Base-by-base conservation (phyloP, 1,284 basidiomycete species). In the Apiotrichum laibachii region DNA sequence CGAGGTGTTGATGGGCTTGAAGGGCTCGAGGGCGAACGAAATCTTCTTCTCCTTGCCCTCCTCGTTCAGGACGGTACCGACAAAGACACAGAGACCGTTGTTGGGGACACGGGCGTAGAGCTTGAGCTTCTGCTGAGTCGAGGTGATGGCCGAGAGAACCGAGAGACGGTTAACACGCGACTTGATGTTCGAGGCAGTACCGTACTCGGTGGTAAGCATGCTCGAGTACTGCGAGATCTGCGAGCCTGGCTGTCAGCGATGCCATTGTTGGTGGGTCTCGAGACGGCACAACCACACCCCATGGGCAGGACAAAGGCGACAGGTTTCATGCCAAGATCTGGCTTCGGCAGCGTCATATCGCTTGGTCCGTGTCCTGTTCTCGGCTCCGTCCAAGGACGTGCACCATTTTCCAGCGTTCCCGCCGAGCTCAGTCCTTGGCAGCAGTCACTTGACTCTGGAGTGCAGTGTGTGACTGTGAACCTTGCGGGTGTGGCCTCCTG, bases 1-100 rank as follows among this genome's bases (percentile, higher is more conserved):
- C 19, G 93, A 92, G 88, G 95, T 99, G 80, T 98, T 99, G 83
- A 99, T 97, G 43, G 96, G 94, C 79, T 97, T 92, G 77, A 92
- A 90, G 16, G 95, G 95, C 77, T 97, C 94, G 67, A 99, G 95
- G 78, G 96, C 94, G 71, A 99, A 92, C 0, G 90, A 92, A 22
- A 93, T 90, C 79, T 98, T 98, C 84, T 97, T 98, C 80, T 99
- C 95, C 80, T 99, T 99, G 65, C 92, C 92, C 79, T 98, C 95
- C 70, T 98, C 95, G 57, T 95, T 99, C 57, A 99, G 81, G 69
- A 99, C 91, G 18, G 96, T 99, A 50, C 95, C 95, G 60, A 98
- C 92, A 75, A 97, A 99, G 43, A 99, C 86, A 65, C 97, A 92
- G 40, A 99, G 85, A 64, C 95, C 96, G 68, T 99, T 99, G 26